Evolutionary conservation across 352 stramenopile genomes (phyloP).

Genomic region (Globisporangium rhizosaccharum): DNA sequence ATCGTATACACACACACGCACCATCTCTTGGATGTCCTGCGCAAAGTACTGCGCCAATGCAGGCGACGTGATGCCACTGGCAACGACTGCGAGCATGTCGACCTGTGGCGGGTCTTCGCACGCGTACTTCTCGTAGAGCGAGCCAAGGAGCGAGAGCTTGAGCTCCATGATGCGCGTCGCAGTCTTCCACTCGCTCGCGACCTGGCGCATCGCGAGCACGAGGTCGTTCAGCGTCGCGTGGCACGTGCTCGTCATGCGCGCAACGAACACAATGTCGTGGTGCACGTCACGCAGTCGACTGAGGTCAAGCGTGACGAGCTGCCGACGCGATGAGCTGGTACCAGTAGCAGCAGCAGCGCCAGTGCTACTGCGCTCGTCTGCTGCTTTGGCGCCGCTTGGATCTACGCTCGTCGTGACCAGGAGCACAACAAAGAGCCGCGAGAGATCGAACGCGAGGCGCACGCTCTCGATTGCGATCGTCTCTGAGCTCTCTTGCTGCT

Average conservation of each 20-base stretch:
- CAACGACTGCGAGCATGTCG: slow-evolving; percentile 65
- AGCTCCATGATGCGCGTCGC: slow-evolving; percentile 71
- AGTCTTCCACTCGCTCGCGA: slow-evolving; percentile 67
- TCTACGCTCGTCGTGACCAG: no score
- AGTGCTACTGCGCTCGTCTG: background rate
- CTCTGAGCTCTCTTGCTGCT: slow-evolving; percentile 10
- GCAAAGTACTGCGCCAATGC: slow-evolving; percentile 74
- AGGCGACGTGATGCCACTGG: slow-evolving; percentile 52
- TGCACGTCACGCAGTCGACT: slow-evolving; percentile 19
- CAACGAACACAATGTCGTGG: slow-evolving; percentile 29
- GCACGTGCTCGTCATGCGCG: slow-evolving; percentile 19
- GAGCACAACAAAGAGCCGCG: slow-evolving; percentile 29
- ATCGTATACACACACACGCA: slow-evolving; percentile 14
- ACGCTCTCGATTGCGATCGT: slow-evolving; percentile 31
- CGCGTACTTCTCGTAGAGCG: slow-evolving; percentile 76
- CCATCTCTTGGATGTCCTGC: slow-evolving; percentile 80
- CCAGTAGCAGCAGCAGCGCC: background rate
- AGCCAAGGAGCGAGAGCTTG: slow-evolving; percentile 68
- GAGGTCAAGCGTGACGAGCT: slow-evolving; percentile 38
- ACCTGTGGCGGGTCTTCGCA: slow-evolving; percentile 55
- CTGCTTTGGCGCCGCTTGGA: background rate
- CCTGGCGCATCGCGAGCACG: slow-evolving; percentile 25
- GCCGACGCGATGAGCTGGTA: slow-evolving; percentile 7
- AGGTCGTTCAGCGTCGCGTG: slow-evolving; percentile 28
- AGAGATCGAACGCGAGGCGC: slow-evolving; percentile 30